Evolutionary conservation across 768 basidiomycete genomes (phyloP).

Genomic region (Phylloporus arenicola): DNA sequence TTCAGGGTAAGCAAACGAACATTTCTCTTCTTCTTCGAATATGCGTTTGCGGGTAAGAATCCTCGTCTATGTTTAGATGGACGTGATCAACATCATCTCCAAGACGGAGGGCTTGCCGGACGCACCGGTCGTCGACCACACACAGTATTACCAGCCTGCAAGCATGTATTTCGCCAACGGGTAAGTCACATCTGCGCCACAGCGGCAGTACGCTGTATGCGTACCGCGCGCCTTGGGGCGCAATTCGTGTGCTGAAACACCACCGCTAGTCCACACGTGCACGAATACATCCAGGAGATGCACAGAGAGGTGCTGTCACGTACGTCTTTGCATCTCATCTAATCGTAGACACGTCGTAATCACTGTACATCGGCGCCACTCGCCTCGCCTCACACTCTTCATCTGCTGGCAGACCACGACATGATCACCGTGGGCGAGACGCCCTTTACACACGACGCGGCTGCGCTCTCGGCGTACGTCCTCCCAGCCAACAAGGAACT

Average conservation of each 20-base stretch:
- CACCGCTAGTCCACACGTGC: conserved; percentile 51
- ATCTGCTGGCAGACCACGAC: conserved; percentile 38
- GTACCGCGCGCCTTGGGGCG: neutral
- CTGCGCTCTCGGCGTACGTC: conserved; percentile 50
- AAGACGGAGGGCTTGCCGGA: conserved; percentile 62
- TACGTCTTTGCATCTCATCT: conserved; percentile 30
- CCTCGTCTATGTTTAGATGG: conserved; percentile 41
- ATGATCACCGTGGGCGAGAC: conserved; percentile 65
- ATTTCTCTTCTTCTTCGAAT: conserved; percentile 16
- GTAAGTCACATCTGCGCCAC: conserved; percentile 31
- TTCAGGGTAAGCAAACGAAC: conserved; percentile 57
- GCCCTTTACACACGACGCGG: conserved; percentile 50
- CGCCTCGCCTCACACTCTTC: neutral
- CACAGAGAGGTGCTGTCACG: conserved; percentile 45
- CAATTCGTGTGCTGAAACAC: neutral
- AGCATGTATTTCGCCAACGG: conserved; percentile 55
- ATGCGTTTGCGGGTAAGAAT: neutral
- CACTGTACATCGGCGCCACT: neutral
- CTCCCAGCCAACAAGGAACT: conserved; percentile 55
- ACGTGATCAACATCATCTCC: conserved; percentile 65
- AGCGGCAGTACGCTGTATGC: neutral
- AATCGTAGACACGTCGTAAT: conserved; percentile 5
- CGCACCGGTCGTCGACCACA: conserved; percentile 49
- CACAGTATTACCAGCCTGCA: conserved; percentile 49
- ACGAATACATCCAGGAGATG: conserved; percentile 69